Conservation (phyloP, 176 grass and related monocot genomes). For the Cocos nucifera region DNA sequence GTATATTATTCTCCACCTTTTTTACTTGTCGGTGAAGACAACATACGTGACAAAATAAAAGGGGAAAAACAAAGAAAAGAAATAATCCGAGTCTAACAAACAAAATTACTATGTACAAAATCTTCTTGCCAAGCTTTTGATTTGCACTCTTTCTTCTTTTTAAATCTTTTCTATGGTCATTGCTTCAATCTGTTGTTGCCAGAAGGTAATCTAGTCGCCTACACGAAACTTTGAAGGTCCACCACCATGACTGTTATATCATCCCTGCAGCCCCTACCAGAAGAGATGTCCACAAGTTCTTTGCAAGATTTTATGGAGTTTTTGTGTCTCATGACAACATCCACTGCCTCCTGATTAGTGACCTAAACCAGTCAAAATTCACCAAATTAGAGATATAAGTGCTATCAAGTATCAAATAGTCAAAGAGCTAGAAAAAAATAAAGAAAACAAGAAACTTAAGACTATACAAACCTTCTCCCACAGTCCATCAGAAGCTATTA, state of each 20-base stretch:
- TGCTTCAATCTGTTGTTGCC: no score
- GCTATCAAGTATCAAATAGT: background rate
- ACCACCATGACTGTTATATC: conserved; percentile 80
- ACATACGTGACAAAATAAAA: no score
- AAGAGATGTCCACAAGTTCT: conserved; percentile 47
- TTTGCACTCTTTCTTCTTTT: no score
- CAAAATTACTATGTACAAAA: no score
- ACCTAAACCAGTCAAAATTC: conserved; percentile 17
- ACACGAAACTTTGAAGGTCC: conserved; percentile 47
- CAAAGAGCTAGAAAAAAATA: background rate
- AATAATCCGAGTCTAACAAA: no score
- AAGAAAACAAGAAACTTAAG: background rate
- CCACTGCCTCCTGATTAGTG: conserved; percentile 70
- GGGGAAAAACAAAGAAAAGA: no score
- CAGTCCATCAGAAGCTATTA: conserved; percentile 71
- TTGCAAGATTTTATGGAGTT: conserved; percentile 26
- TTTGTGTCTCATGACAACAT: conserved; percentile 25
- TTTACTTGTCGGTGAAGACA: no score
- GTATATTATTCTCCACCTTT: no score
- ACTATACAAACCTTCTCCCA: conserved; percentile 50
- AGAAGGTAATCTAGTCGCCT: no score
- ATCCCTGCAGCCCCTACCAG: conserved; percentile 49
- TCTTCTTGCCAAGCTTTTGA: no score
- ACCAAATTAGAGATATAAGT: background rate
- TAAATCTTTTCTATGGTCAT: no score